These are phyloP conservation scores for Calonectria fujianensis DNA, from an alignment of 2,329 filamentous ascomycete species.

Conservation along the genomic window DNA sequence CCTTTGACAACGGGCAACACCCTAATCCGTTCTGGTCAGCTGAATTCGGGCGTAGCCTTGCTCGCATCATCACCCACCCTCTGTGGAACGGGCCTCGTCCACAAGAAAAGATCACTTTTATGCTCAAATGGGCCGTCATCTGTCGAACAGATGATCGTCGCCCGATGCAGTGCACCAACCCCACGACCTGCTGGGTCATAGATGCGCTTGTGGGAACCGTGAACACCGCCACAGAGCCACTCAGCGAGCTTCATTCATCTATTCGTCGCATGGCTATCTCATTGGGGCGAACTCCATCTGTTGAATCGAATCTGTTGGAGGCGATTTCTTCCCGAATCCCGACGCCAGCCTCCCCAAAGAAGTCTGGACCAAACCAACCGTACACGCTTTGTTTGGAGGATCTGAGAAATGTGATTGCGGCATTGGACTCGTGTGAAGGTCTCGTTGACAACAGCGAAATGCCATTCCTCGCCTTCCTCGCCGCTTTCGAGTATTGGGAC, in stretches of 20 bases:
- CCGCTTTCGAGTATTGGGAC: not conserved
- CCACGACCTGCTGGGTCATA: not conserved
- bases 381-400: not conserved
- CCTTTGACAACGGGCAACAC: not conserved
- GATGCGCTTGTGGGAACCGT: not conserved
- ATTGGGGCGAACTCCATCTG: not conserved
- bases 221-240: not conserved
- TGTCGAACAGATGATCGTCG: not conserved
- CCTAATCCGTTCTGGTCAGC: not conserved
- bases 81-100: not conserved
- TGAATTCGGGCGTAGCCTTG: not conserved
- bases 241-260: not conserved
- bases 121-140: not conserved
- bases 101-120: not conserved
- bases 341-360: not conserved
- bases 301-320: not conserved
- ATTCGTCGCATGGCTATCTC: not conserved
- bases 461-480: not conserved
- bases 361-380: not conserved
- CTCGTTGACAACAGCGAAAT: not conserved
- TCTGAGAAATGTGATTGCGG: not conserved
- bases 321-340: not conserved
- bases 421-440: not conserved
- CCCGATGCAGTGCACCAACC: not conserved
- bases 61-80: not conserved